Percentiles rank a stretch among this genome's conserved stretches.
These are phyloP conservation scores for Penicillium sp. DNA, from an alignment of 2,329 filamentous ascomycete species.

Conservation along the genomic window DNA sequence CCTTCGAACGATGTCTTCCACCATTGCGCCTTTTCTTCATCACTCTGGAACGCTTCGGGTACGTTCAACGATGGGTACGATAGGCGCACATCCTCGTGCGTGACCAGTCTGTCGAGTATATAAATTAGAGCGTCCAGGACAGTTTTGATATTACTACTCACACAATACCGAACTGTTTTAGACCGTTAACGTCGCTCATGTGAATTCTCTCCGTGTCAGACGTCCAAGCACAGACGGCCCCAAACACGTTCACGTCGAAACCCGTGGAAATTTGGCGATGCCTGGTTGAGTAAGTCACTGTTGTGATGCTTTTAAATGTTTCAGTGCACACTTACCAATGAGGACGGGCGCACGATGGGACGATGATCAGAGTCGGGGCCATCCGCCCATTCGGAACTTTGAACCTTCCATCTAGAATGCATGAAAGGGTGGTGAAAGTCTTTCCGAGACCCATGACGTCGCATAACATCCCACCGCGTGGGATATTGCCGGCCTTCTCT, in stretches of 20 bases:
- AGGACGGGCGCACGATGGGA: slow-evolving; percentile 17
- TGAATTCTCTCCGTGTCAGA: slow-evolving; percentile 18
- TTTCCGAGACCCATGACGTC: slow-evolving; percentile 46
- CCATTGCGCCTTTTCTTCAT: slow-evolving; percentile 23
- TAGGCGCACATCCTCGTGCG: slow-evolving; percentile 36
- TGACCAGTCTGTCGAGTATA: slow-evolving; percentile 32
- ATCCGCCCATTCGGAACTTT: slow-evolving; percentile 13
- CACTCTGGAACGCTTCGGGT: slow-evolving; percentile 13
- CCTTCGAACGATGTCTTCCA: slow-evolving; percentile 24
- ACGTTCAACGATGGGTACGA: slow-evolving; percentile 32
- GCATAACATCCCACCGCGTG: slow-evolving; percentile 38
- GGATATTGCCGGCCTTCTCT: slow-evolving; percentile 21
- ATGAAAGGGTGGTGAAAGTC: slow-evolving; percentile 39
- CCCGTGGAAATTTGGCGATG: slow-evolving; percentile 18
- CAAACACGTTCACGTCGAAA: slow-evolving; percentile 25
- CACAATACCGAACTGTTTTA: slow-evolving; percentile 26
- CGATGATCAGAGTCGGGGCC: slow-evolving; percentile 40
- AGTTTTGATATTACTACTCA: slow-evolving; percentile 4
- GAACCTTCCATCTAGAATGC: slow-evolving; percentile 36
- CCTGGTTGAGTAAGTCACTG: background rate
- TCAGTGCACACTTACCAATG: background rate
- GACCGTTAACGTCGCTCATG: slow-evolving; percentile 17
- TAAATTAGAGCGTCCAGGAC: background rate
- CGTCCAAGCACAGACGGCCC: slow-evolving; percentile 25
- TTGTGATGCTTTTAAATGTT: background rate